Evolutionary conservation across 208 protist species (phyloP).

Genomic region (Acanthamoeba quina): DNA sequence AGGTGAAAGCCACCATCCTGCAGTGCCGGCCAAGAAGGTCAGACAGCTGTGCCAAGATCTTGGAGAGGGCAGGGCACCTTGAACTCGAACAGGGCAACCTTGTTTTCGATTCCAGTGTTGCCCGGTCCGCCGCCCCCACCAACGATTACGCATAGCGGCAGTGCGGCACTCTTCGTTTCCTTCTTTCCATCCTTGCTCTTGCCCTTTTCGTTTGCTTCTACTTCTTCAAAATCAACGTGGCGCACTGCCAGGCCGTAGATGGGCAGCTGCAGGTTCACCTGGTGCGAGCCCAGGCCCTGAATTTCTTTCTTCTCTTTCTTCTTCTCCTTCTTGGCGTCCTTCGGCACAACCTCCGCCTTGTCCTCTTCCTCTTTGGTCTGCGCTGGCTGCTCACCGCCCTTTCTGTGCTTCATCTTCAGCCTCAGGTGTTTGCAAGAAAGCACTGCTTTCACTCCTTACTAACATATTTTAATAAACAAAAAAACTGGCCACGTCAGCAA

Average conservation of each 20-base stretch:
- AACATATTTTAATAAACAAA: no score
- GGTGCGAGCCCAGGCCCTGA: neutral
- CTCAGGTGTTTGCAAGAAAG: no score
- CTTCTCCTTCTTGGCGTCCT: neutral
- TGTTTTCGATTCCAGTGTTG: constrained; percentile 67
- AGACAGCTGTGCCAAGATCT: neutral
- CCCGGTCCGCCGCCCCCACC: constrained; percentile 37
- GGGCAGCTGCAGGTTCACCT: constrained; percentile 46
- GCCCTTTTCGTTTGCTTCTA: neutral
- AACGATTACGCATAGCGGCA: neutral
- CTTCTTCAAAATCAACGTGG: constrained; percentile 18
- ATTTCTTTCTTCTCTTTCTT: constrained; percentile 70
- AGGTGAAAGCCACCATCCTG: constrained; percentile 39
- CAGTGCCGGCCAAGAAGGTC: neutral
- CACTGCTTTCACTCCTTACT: no score
- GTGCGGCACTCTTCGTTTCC: neutral
- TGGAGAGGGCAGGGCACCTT: neutral
- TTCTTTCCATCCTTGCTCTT: neutral
- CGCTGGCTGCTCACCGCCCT: neutral
- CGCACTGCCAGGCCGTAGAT: constrained; percentile 53
- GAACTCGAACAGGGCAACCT: constrained; percentile 42
- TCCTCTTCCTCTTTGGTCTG: neutral
- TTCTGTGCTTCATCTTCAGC: constrained; percentile 5
- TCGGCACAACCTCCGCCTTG: neutral
- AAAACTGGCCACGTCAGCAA: neutral